A percentile compares a stretch with the other conserved stretches of the same genome.
Evolutionary conservation across 331 rosid genomes (phyloP).

Genomic region (Spiraea crenata): DNA sequence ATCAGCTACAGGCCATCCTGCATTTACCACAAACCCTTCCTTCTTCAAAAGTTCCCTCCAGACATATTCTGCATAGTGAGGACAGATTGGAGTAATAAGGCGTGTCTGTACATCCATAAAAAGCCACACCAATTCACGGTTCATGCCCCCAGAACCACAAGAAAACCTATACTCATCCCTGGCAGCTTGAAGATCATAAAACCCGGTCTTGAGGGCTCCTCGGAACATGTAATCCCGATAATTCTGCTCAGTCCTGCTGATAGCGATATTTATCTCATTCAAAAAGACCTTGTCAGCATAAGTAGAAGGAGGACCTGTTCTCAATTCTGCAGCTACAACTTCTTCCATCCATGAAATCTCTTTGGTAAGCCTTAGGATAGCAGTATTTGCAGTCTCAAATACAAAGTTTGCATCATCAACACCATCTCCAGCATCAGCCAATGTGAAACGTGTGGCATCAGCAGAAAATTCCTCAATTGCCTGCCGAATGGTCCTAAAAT

Average conservation of each 20-base stretch:
- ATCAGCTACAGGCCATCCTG: conserved; percentile 82
- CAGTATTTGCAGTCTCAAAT: conserved; percentile 87
- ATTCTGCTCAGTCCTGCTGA: conserved; percentile 65
- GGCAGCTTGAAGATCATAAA: conserved; percentile 88
- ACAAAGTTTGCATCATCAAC: conserved; percentile 96
- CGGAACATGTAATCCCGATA: conserved; percentile 75
- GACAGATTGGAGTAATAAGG: conserved; percentile 86
- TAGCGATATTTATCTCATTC: conserved; percentile 85
- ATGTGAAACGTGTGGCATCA: conserved; percentile 83
- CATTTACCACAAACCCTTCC: conserved; percentile 81
- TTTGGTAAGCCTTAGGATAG: conserved; percentile 77
- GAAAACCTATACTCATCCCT: conserved; percentile 89
- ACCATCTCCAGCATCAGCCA: conserved; percentile 99
- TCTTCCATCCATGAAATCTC: conserved; percentile 92
- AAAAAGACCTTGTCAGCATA: conserved; percentile 88
- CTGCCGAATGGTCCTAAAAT: conserved; percentile 74
- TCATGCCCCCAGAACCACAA: conserved; percentile 74
- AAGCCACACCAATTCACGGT: conserved; percentile 65
- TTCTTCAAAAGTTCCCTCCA: conserved; percentile 83
- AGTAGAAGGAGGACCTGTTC: conserved; percentile 80
- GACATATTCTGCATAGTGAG: conserved; percentile 81
- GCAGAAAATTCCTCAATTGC: conserved; percentile 95
- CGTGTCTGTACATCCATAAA: conserved; percentile 96
- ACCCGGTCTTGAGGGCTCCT: conserved; percentile 87
- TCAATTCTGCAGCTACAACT: conserved; percentile 64